Evolutionary conservation across 192 early-diverging fungal genomes (phyloP).

Genomic region (Coemansia sp.): DNA sequence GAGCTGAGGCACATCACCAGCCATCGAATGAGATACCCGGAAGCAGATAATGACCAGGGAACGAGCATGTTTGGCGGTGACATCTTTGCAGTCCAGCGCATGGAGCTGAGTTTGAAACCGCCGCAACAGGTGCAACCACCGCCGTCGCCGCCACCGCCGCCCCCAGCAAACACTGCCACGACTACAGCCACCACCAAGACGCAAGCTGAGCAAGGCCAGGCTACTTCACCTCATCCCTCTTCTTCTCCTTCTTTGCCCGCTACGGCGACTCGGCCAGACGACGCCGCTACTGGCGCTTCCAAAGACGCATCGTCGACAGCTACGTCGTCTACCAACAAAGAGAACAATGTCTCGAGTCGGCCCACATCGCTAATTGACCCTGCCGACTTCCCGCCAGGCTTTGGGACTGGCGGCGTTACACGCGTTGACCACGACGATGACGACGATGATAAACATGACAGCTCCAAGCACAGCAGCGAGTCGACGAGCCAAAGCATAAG

Average conservation of each 20-base stretch:
- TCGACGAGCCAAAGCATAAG: neutral
- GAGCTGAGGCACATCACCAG: neutral
- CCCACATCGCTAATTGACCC: neutral
- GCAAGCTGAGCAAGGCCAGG: neutral
- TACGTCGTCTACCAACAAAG: neutral
- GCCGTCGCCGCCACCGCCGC: neutral
- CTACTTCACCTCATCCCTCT: too few relatives aligned
- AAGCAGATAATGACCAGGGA: conserved; percentile 1
- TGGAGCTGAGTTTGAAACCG: neutral
- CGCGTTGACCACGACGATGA: neutral
- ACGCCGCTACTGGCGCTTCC: too few relatives aligned
- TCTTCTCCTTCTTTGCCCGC: too few relatives aligned
- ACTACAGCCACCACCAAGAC: neutral
- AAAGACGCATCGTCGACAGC: too few relatives aligned
- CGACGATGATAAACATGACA: neutral
- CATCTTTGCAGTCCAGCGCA: conserved; percentile 1
- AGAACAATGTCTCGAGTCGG: neutral
- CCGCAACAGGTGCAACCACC: neutral
- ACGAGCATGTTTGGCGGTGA: conserved; percentile 29
- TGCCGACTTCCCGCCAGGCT: neutral
- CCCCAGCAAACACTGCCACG: neutral
- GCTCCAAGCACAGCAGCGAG: neutral
- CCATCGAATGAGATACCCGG: conserved; percentile 4
- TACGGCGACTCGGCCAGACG: too few relatives aligned
- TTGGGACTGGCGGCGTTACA: neutral